phyloP scores from a whole-genome alignment of 1,284 basidiomycete genomes.

The Pseudozyma thailandica region DNA sequence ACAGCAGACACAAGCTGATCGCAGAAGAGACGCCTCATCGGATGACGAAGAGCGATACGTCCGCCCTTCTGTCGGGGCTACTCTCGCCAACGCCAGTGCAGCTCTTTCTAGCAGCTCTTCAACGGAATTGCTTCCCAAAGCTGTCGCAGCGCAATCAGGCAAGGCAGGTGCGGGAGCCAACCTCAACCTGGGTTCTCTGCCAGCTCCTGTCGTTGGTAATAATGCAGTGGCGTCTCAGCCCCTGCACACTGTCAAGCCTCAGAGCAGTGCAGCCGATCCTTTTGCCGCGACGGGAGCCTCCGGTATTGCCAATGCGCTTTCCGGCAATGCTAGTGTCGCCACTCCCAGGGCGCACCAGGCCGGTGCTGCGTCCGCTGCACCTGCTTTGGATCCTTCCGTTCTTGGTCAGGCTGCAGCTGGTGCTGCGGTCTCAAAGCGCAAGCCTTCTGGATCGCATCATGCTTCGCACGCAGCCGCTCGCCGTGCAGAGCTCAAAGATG shows the following conservation, averaged over 20 bases:
- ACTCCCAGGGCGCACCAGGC: constrained; percentile 37
- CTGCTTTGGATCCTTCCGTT: constrained; percentile 15
- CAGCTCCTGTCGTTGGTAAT: constrained; percentile 17
- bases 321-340: constrained; percentile 8
- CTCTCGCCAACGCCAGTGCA: constrained; percentile 47
- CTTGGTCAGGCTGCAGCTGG: constrained; percentile 20
- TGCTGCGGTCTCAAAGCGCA: constrained; percentile 34
- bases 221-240: constrained; percentile 16
- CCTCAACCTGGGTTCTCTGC: constrained; percentile 49
- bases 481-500: constrained; percentile 37
- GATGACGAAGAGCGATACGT: constrained; percentile 40
- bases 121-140: constrained; percentile 44
- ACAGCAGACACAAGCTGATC: constrained; percentile 20
- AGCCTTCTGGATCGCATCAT: constrained; percentile 38
- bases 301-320: constrained; percentile 7
- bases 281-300: constrained; percentile 22
- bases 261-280: constrained; percentile 14
- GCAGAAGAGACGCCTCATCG: constrained; percentile 37
- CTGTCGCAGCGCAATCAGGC: constrained; percentile 24
- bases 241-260: constrained; percentile 29
- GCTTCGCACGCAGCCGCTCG: constrained; percentile 30
- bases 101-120: constrained; percentile 53
- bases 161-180: constrained; percentile 14
- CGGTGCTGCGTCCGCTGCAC: constrained; percentile 14
- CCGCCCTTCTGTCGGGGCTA: constrained; percentile 33